Base-by-base conservation (phyloP, 1,284 basidiomycete species). In the Nidula niveotomentosa region DNA sequence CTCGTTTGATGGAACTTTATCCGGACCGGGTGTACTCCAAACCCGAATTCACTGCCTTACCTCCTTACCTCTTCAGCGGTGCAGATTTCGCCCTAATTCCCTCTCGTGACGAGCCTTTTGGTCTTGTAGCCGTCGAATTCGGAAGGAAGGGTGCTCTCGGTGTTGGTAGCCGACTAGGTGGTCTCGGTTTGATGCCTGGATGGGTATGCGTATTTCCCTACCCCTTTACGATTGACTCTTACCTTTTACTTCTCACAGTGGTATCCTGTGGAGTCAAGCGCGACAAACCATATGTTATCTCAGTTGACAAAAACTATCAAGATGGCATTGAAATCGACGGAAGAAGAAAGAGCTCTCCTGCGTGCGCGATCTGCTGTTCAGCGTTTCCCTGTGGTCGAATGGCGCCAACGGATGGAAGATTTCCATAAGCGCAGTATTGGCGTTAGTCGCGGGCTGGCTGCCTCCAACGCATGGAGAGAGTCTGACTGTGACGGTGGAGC, bases 331-430 rank as follows among this genome's bases (percentile, higher is more conserved):
- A 96, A 92, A 71, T 95, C 94, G 6, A 86, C 89, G 0, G 84
- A 93, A 63, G 90, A 96, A 70, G 93, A 96, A 63, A 88, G 94
- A 58, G 93, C 94, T 8, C 86, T 96, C 64, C 81, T 96, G 13
- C 90, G 93, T 68, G 94, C 94, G 41, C 86, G 94, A 49, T 96
- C 94, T 39, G 94, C 94, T 18, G 84, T 96, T 6, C 94, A 96
- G 66, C 91, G 94, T 67, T 96, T 96, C 89, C 94, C 94, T 6
- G 94, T 96, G 57, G 91, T 96, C 46, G 93, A 96, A 74, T 96
- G 94, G 94, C 91, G 94, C 66, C 93, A 96, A 69, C 85, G 91
- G 52, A 92, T 89, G 77, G 94, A 96, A 73, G 94, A 96, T 70
- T 93, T 96, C 81, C 94, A 96, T 70, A 84, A 82, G 58, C 90